Percentiles rank a stretch among this genome's conserved stretches.
Conservation (phyloP, 192 early-diverging fungal genomes). For the Oehlia diaphana region DNA sequence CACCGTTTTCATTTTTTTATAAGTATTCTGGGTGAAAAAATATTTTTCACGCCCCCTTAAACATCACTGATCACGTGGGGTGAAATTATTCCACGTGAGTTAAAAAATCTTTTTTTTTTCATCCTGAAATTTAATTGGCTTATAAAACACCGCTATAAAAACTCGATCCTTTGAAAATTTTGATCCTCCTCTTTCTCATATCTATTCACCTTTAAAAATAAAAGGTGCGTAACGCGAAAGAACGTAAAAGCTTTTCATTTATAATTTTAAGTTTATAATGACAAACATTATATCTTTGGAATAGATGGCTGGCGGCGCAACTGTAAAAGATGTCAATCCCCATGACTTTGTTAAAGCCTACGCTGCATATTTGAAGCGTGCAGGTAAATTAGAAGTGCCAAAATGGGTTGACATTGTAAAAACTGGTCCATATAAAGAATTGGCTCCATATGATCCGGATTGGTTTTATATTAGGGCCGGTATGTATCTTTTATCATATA, state of each 20-base stretch:
- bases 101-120: no score
- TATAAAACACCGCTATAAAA: no score
- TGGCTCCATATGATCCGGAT: slow-evolving; percentile 97
- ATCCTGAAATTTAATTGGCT: no score
- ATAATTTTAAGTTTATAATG: background rate
- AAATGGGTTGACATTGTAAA: slow-evolving; percentile 99
- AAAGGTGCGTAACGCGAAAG: background rate
- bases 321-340: slow-evolving; percentile 97
- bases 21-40: no score
- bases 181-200: background rate
- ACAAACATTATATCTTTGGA: background rate
- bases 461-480: slow-evolving; percentile 99
- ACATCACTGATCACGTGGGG: no score
- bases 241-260: background rate
- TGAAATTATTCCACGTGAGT: no score
- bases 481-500: slow-evolving; percentile 33
- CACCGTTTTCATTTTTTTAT: no score
- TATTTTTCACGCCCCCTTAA: no score
- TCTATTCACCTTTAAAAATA: background rate
- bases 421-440: slow-evolving; percentile 96
- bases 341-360: slow-evolving; percentile 97
- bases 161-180: background rate
- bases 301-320: slow-evolving; percentile 50
- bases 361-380: slow-evolving; percentile 98
- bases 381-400: slow-evolving; percentile 98